Evolutionary conservation across 306 rosid genomes (phyloP).

Genomic region (Nissolia schottii): DNA sequence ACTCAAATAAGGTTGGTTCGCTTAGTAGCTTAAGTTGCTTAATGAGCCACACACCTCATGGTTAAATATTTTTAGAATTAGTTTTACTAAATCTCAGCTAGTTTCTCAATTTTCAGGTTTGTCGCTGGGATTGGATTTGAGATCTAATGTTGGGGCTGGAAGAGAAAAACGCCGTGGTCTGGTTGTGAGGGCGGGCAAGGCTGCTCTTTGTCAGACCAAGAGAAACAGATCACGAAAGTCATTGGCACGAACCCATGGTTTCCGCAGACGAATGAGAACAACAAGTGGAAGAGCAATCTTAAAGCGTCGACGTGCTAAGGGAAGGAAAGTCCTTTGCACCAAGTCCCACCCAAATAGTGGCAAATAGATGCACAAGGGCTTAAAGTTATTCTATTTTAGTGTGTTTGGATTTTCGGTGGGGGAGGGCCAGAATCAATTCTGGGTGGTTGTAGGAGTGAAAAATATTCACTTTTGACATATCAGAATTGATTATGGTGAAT

Average conservation of each 20-base stretch:
- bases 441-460: no score
- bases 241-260: conserved; percentile 83
- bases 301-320: conserved; percentile 88
- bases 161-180: conserved; percentile 45
- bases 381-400: background rate
- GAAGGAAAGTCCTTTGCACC: conserved; percentile 84
- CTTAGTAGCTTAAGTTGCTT: background rate
- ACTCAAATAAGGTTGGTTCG: background rate
- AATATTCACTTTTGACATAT: no score
- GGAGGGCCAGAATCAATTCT: no score
- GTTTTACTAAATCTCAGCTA: background rate
- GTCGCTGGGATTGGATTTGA: conserved; percentile 58
- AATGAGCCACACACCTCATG: background rate
- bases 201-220: conserved; percentile 78
- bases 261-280: conserved; percentile 83
- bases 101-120: conserved; percentile 39
- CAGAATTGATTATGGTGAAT: no score
- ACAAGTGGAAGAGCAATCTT: conserved; percentile 74
- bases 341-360: conserved; percentile 78
- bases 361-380: conserved; percentile 19
- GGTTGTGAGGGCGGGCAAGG: conserved; percentile 84
- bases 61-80: conserved; percentile 3
- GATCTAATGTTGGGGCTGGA: conserved; percentile 37
- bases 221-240: conserved; percentile 89
- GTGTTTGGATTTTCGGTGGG: no score